A percentile compares a stretch with the other conserved stretches of the same genome.
phyloP scores from a whole-genome alignment of 2,329 filamentous ascomycete genomes.

The Beauveria pseudobassiana region DNA sequence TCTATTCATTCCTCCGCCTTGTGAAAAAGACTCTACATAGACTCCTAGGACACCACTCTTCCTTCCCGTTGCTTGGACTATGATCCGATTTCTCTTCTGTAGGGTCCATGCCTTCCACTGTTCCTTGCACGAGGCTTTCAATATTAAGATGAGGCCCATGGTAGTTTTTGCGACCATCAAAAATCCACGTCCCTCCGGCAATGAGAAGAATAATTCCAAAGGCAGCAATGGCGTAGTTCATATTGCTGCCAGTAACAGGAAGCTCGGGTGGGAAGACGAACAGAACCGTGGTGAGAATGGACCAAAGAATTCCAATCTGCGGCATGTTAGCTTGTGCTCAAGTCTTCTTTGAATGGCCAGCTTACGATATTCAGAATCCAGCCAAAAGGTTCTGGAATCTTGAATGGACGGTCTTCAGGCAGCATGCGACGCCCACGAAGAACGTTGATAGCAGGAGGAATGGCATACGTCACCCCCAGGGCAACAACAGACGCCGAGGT shows the following conservation, averaged over 20 bases:
- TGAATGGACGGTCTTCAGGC: constrained; percentile 6
- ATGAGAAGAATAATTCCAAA: constrained; percentile 41
- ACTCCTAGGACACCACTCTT: not conserved
- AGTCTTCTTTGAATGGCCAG: rapidly evolving
- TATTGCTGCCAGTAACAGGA: constrained; percentile 57
- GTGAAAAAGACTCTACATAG: no score
- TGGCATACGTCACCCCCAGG: constrained; percentile 65
- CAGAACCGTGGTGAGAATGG: constrained; percentile 63
- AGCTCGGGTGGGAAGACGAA: constrained; percentile 12
- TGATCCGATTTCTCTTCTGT: not conserved
- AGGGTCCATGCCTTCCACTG: constrained; percentile 3
- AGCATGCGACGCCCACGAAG: constrained; percentile 4
- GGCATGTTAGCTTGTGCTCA: constrained; percentile 7
- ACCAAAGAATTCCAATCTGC: constrained; percentile 50
- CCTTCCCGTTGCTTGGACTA: not conserved
- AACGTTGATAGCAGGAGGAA: constrained; percentile 62
- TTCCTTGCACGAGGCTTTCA: not conserved
- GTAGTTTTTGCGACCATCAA: constrained; percentile 44
- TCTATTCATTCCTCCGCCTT: not conserved
- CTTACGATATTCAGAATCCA: constrained; percentile 9
- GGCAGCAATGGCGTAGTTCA: constrained; percentile 52
- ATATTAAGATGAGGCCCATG: constrained; percentile 12
- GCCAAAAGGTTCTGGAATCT: constrained; percentile 5
- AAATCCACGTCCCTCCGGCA: constrained; percentile 34
- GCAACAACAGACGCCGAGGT: constrained; percentile 64